These are phyloP conservation scores for Halenospora varia DNA, from an alignment of 495 filamentous ascomycete genomes.

Conservation along the genomic window DNA sequence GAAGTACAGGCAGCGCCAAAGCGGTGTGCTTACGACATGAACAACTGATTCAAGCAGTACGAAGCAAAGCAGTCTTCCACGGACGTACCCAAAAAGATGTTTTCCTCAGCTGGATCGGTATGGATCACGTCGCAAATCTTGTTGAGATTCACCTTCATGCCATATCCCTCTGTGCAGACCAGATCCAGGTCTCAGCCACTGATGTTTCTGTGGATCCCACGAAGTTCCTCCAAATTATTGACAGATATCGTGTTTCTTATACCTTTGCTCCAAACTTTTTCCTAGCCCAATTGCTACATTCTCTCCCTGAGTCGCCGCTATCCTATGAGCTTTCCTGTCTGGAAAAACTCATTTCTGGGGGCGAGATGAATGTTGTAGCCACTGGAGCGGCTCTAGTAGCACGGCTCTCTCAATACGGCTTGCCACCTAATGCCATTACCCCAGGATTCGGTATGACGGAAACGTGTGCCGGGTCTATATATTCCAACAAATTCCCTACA, in stretches of 20 bases:
- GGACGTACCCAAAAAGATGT: background rate
- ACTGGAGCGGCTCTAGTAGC: constrained; percentile 23
- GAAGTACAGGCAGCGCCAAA: constrained; percentile 52
- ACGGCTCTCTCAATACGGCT: background rate
- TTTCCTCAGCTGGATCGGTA: constrained; percentile 48
- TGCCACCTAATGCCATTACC: constrained; percentile 28
- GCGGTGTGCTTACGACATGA: constrained; percentile 42
- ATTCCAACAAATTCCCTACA: too few species aligned
- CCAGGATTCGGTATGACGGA: constrained; percentile 89
- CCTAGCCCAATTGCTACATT: constrained; percentile 17
- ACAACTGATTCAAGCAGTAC: constrained; percentile 43
- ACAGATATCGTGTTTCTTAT: constrained; percentile 37
- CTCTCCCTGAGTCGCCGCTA: too few species aligned
- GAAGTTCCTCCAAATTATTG: constrained; percentile 37
- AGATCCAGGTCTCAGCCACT: constrained; percentile 41
- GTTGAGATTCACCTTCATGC: constrained; percentile 48
- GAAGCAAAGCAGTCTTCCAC: constrained; percentile 32
- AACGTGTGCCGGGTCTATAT: constrained; percentile 79
- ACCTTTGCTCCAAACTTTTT: constrained; percentile 58
- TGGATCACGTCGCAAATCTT: constrained; percentile 53
- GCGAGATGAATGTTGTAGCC: constrained; percentile 32
- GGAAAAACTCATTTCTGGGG: constrained; percentile 29
- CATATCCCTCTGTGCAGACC: constrained; percentile 33
- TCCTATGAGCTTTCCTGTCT: constrained; percentile 30
- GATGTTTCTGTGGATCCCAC: constrained; percentile 39